Evolutionary conservation across 2,329 filamentous ascomycete genomes (phyloP).

Genomic region (Amauroascus verrucosus): DNA sequence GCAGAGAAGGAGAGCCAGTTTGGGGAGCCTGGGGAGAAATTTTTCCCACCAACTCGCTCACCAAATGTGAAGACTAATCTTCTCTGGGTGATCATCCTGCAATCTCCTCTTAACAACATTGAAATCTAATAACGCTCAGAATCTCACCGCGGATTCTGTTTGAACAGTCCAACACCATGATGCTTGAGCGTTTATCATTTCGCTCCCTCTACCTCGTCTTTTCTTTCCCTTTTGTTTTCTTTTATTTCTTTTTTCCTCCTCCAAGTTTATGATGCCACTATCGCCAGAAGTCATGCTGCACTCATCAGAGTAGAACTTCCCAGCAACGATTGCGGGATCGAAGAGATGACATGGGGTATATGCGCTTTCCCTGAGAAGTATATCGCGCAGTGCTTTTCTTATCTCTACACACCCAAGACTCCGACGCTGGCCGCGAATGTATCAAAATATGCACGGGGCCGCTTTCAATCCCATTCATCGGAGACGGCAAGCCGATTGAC

Average conservation of each 20-base stretch:
- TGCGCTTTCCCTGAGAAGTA: not conserved
- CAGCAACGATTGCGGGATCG: not conserved
- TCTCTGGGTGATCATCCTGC: not conserved
- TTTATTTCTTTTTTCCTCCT: too few relatives aligned
- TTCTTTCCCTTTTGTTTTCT: too few relatives aligned
- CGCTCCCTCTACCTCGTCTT: too few relatives aligned
- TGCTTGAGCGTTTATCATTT: too few relatives aligned
- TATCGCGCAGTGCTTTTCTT: not conserved
- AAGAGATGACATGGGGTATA: not conserved
- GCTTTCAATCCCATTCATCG: not conserved
- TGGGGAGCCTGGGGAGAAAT: not conserved
- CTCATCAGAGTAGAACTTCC: not conserved
- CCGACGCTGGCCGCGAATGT: conserved; percentile 1
- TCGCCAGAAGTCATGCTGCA: not conserved
- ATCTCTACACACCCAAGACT: not conserved
- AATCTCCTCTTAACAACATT: too few relatives aligned
- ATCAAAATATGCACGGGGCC: not conserved
- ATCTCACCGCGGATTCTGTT: too few relatives aligned
- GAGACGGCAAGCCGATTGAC: not conserved
- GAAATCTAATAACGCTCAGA: too few relatives aligned
- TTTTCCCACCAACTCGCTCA: too few relatives aligned
- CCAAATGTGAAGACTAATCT: too few relatives aligned
- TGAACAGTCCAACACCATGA: too few relatives aligned
- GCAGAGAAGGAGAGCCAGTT: not conserved
- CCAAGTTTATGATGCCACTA: too few relatives aligned